phyloP scores from a whole-genome alignment of 805 yeast genomes.

The Saturnispora halmiae region DNA sequence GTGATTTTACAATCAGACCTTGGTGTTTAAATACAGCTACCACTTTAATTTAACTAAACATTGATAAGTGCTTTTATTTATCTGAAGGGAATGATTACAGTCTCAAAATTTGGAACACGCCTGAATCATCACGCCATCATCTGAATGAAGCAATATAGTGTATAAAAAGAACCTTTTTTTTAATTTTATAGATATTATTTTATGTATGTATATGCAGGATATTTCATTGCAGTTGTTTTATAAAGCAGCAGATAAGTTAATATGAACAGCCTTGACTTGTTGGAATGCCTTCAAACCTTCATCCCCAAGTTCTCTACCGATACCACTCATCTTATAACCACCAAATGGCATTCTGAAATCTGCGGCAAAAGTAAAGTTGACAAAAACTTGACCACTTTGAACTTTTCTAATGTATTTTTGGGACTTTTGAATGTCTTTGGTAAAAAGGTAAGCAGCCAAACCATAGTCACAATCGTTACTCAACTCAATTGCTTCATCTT shows the following conservation, averaged over 20 bases:
- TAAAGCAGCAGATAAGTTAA: slow-evolving; percentile 26
- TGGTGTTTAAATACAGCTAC: too few species aligned
- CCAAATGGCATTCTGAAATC: slow-evolving; percentile 88
- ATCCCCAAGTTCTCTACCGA: slow-evolving; percentile 88
- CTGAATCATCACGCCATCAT: too few species aligned
- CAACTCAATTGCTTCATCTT: slow-evolving; percentile 66
- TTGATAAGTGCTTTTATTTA: too few species aligned
- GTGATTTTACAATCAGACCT: too few species aligned
- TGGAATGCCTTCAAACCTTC: slow-evolving; percentile 82
- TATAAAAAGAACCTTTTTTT: too few species aligned
- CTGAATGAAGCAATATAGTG: too few species aligned
- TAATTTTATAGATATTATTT: too few species aligned
- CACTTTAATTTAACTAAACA: too few species aligned
- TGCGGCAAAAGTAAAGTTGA: slow-evolving; percentile 84
- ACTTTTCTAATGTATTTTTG: slow-evolving; percentile 64
- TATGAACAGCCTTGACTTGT: slow-evolving; percentile 78
- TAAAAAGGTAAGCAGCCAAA: slow-evolving; percentile 85
- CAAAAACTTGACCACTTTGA: slow-evolving; percentile 86
- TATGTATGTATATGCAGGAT: too few species aligned
- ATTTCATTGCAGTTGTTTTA: too few species aligned
- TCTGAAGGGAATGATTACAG: too few species aligned
- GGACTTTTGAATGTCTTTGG: slow-evolving; percentile 66
- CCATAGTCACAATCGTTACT: slow-evolving; percentile 85
- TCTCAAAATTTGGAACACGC: too few species aligned
- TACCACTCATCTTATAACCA: slow-evolving; percentile 84